Conservation (phyloP, 208 protist genomes). For the Crithidia thermophila region DNA sequence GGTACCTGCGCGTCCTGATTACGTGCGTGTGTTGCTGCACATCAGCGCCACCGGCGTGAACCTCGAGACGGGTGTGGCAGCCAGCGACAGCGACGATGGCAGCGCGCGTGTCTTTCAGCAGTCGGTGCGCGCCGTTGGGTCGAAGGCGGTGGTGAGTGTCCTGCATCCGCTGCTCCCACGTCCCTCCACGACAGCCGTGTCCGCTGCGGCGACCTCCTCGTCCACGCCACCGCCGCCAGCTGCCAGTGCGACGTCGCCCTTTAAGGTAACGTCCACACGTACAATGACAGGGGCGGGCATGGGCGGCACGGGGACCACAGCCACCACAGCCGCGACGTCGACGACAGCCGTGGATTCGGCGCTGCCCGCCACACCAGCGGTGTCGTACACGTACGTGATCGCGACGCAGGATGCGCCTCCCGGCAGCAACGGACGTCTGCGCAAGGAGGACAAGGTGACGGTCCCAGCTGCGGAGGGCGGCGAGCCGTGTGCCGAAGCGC, state of each 20-base stretch:
- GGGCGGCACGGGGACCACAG: background rate
- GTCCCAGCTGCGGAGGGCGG: background rate
- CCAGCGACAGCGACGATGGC: background rate
- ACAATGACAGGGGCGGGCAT: background rate
- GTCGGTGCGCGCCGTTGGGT: slow-evolving; percentile 25
- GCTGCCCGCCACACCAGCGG: slow-evolving; percentile 1
- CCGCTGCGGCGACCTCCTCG: background rate
- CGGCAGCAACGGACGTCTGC: slow-evolving; percentile 10
- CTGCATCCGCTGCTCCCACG: slow-evolving; percentile 17
- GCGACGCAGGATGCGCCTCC: slow-evolving; percentile 21
- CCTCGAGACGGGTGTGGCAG: background rate
- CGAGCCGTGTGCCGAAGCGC: slow-evolving; percentile 23
- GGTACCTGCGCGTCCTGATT: slow-evolving; percentile 4
- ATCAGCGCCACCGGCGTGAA: slow-evolving; percentile 1
- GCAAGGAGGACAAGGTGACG: slow-evolving; percentile 3
- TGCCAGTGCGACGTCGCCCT: background rate
- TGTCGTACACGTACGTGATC: slow-evolving; percentile 18
- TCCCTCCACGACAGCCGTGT: background rate
- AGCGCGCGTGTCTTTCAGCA: slow-evolving; percentile 15
- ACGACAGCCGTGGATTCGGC: background rate
- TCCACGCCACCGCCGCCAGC: background rate
- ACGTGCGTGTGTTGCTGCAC: slow-evolving; percentile 26
- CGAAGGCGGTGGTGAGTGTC: slow-evolving; percentile 23
- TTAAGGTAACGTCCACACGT: slow-evolving; percentile 5
- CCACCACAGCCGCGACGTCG: background rate